Percentiles rank a stretch among this genome's conserved stretches.
Conservation (phyloP, 805 yeast species). For the Hanseniaspora clermontiae region DNA sequence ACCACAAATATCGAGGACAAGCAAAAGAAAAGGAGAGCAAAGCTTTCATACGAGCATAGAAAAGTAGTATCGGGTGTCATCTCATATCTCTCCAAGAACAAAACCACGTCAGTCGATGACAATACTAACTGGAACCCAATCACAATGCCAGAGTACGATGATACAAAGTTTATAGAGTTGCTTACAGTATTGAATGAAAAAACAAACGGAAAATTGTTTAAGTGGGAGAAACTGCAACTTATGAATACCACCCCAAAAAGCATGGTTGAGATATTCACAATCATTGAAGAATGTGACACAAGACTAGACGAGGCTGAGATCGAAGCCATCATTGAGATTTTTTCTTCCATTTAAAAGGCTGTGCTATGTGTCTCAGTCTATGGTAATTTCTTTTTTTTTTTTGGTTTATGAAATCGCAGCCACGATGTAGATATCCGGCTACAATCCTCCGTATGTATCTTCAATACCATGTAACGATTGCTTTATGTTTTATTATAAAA, state of each 20-base stretch:
- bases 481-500: no score
- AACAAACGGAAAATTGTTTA: slow-evolving; percentile 39
- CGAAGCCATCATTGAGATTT: slow-evolving; percentile 43
- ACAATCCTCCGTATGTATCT: no score
- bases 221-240: slow-evolving; percentile 73
- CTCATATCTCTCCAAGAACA: slow-evolving; percentile 19
- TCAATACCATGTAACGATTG: no score
- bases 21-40: slow-evolving; percentile 13
- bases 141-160: slow-evolving; percentile 17
- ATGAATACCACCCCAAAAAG: slow-evolving; percentile 70
- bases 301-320: slow-evolving; percentile 62
- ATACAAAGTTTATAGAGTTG: slow-evolving; percentile 24
- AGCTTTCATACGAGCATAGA: slow-evolving; percentile 18
- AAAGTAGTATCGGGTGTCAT: slow-evolving; percentile 28
- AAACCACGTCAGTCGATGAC: slow-evolving; percentile 9
- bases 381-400: no score
- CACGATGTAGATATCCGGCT: no score
- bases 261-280: slow-evolving; percentile 62
- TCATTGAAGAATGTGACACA: slow-evolving; percentile 86
- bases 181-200: slow-evolving; percentile 20
- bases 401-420: no score
- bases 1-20: slow-evolving; percentile 22
- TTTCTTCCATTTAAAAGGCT: slow-evolving; percentile 29
- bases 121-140: slow-evolving; percentile 11
- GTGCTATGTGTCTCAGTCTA: no score